Evolutionary conservation across 169 alveolate genomes (phyloP).

Genomic region (Blepharisma undulans): DNA sequence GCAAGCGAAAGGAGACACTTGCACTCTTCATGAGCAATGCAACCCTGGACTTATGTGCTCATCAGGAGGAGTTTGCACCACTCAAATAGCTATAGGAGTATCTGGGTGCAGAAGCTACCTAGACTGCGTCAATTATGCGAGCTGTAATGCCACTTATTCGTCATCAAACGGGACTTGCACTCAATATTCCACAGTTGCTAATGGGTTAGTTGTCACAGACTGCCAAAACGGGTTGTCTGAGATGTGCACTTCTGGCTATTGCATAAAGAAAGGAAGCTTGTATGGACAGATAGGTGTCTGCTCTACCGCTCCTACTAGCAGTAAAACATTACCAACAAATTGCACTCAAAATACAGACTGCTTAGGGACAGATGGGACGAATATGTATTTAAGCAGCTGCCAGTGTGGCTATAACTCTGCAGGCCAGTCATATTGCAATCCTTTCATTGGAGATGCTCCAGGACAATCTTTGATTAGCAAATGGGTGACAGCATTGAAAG

Average conservation of each 20-base stretch:
- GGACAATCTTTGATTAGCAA: background rate
- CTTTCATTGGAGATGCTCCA: slow-evolving; percentile 28
- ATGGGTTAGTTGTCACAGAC: background rate
- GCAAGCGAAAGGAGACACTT: background rate
- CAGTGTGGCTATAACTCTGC: slow-evolving; percentile 20
- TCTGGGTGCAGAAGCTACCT: background rate
- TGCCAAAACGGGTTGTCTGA: background rate
- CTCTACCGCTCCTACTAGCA: background rate
- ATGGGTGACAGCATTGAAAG: background rate
- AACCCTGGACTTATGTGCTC: background rate
- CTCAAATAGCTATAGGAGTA: background rate
- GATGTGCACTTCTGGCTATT: background rate
- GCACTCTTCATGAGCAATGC: slow-evolving; percentile 3
- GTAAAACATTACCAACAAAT: background rate
- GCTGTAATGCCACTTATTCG: background rate
- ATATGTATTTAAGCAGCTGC: background rate
- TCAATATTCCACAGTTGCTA: background rate
- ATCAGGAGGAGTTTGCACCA: background rate
- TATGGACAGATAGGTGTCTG: background rate
- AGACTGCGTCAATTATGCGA: slow-evolving; percentile 20
- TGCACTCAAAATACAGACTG: background rate
- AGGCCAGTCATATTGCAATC: slow-evolving; percentile 12
- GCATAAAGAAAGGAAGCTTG: background rate
- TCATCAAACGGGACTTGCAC: background rate
- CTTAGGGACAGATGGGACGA: background rate